phyloP scores from a whole-genome alignment of 2,329 filamentous ascomycete species.

The Macrophomina phaseolina region DNA sequence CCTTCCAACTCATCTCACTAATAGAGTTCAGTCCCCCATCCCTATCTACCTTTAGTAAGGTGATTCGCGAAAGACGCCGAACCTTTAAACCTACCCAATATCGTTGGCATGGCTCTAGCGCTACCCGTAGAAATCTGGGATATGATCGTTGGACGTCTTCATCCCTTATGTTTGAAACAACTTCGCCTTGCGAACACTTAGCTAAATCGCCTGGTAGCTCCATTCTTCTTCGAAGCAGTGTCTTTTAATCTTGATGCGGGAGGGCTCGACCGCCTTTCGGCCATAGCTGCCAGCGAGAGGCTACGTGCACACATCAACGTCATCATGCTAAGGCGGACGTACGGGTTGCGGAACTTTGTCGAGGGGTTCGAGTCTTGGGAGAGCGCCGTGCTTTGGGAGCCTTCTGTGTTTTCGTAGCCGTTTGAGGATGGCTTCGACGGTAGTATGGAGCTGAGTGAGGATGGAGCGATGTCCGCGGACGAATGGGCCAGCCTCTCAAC shows the following conservation, averaged over 20 bases:
- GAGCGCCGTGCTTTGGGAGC: not conserved
- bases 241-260: not conserved
- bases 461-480: not conserved
- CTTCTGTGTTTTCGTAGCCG: not conserved
- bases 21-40: too few species aligned
- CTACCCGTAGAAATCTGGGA: not conserved
- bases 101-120: not conserved
- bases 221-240: not conserved
- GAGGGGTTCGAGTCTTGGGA: constrained; percentile 64
- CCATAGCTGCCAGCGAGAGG: not conserved
- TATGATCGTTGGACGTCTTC: not conserved
- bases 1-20: too few species aligned
- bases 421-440: not conserved
- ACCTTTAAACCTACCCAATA: too few species aligned
- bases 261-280: not conserved
- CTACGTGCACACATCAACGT: constrained; percentile 48
- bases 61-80: too few species aligned
- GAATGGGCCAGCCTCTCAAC: not conserved
- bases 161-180: not conserved
- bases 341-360: constrained; percentile 75
- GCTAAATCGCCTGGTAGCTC: not conserved
- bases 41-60: too few species aligned
- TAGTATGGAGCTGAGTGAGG: not conserved
- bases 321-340: constrained; percentile 81
- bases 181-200: not conserved